Conservation (phyloP, 1,139 yeast species). For the Geotrichum macrosporum region DNA sequence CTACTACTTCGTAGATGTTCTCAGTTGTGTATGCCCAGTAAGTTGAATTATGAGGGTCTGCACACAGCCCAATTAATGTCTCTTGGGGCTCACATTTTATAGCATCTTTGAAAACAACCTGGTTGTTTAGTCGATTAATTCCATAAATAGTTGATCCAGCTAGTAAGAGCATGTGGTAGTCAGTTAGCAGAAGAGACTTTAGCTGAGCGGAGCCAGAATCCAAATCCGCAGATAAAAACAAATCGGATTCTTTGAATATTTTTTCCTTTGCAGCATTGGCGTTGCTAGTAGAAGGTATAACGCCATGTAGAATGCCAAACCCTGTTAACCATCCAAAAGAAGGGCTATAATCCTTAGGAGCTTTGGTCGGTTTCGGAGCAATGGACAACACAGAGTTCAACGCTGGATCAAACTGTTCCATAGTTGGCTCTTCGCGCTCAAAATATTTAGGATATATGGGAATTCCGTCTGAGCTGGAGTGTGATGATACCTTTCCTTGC, state of each 20-base stretch:
- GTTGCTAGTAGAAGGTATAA: constrained; percentile 19
- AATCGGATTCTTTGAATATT: constrained; percentile 37
- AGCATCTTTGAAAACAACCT: constrained; percentile 43
- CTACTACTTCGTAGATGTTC: constrained; percentile 61
- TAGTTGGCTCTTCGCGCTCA: constrained; percentile 29
- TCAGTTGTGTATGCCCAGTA: constrained; percentile 56
- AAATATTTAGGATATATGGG: constrained; percentile 35
- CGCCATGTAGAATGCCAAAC: constrained; percentile 45
- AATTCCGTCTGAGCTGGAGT: constrained; percentile 28
- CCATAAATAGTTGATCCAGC: constrained; percentile 42
- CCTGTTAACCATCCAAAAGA: constrained; percentile 47
- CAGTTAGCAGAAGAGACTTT: constrained; percentile 45
- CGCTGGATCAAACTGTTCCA: constrained; percentile 30
- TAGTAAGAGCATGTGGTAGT: constrained; percentile 51
- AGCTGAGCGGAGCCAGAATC: constrained; percentile 26
- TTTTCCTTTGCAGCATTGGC: constrained; percentile 23
- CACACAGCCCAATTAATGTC: constrained; percentile 51
- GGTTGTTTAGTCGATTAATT: constrained; percentile 50
- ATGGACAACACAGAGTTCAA: constrained; percentile 19
- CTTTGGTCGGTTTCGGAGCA: constrained; percentile 25
- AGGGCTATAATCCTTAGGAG: constrained; percentile 24
- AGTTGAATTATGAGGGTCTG: constrained; percentile 53
- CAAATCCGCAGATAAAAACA: constrained; percentile 38
- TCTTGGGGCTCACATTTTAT: constrained; percentile 41
- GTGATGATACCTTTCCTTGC: constrained; percentile 33